Evolutionary conservation across 208 protist species (phyloP).

Genomic region (Trypanosoma scelopori): DNA sequence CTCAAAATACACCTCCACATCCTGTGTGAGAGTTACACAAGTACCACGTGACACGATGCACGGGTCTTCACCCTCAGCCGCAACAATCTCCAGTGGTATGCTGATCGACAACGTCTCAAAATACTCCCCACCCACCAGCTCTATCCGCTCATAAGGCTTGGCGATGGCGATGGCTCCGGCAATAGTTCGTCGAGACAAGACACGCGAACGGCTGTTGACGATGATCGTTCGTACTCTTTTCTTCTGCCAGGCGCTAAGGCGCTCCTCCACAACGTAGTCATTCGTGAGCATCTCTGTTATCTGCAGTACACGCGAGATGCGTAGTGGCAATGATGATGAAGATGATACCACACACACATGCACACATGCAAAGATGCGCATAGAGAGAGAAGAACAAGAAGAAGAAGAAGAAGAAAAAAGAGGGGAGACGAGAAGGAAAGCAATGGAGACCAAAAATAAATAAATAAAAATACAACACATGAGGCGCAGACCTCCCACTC

Average conservation of each 20-base stretch:
- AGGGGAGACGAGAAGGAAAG: too few relatives aligned
- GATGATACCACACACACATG: neutral
- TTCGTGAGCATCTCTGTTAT: constrained; percentile 18
- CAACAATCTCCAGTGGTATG: constrained; percentile 79
- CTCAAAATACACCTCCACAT: constrained; percentile 71
- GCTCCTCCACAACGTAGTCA: constrained; percentile 47
- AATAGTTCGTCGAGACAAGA: constrained; percentile 53
- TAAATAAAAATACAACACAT: too few relatives aligned
- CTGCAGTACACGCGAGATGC: constrained; percentile 6
- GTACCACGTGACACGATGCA: constrained; percentile 62
- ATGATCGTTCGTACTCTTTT: constrained; percentile 85
- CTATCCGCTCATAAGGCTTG: constrained; percentile 85
- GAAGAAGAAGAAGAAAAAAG: too few relatives aligned
- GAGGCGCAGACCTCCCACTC: too few relatives aligned
- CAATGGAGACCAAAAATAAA: too few relatives aligned
- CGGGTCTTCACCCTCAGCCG: constrained; percentile 83
- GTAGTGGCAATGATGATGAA: constrained; percentile 2
- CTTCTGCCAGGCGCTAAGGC: constrained; percentile 83
- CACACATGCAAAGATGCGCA: constrained; percentile 3
- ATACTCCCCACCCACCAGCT: constrained; percentile 83
- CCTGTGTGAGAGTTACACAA: constrained; percentile 64
- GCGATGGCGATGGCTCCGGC: constrained; percentile 60
- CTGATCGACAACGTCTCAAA: constrained; percentile 64
- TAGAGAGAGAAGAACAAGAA: neutral
- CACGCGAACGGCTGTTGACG: constrained; percentile 73